Base-by-base conservation (phyloP, 2,329 filamentous ascomycete genomes). In the Diplodia seriata region DNA sequence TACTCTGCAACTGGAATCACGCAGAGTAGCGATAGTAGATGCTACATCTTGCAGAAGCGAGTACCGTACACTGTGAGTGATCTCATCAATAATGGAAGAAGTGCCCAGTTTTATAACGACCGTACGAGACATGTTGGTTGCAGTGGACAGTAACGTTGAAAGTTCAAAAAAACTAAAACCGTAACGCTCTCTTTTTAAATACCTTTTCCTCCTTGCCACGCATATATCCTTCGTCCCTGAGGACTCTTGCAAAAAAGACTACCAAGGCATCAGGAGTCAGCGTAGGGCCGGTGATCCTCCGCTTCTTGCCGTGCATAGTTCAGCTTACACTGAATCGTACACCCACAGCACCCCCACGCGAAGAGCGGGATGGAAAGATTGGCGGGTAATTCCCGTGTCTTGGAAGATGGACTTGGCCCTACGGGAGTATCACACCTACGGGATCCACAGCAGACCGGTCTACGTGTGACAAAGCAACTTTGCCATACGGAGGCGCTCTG, bases 101-200 rank as follows among this genome's bases (percentile, higher is more conserved):
- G 54, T 56, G 54, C 54, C 54, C 4, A 56, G 54, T 38, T 56
- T 56, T 11, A 56, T 38, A 23, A 56, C 54, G 31, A 56, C 54
- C 18, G 31, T 56, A 56, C 18, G n/a, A 56, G 31, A 18, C 54
- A 56, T 56, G 18, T 36, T 12, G 33, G 3, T 12, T 56, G 18
- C 26, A 31, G 40, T 56, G 6, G 18, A 26, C 2, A 14, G 40
- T 40, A 23, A 38, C 20, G 14, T 40, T 31, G 18, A 33, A 3
- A 23, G 33, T 15, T n/a, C 20, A 23, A n/a, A 26, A 26, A 56
- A 18, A 6, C 15, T 8, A 33, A 54, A 14, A 33, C 51, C 29
- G 20, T 14, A 54, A 36, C 11, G 15, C 4, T 11, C 26, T 56
- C 54, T 38, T 38, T 9, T 56, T 31, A 56, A 56, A 33, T 23